Conservation (phyloP, 1,284 basidiomycete species). For the Boletus mariae region DNA sequence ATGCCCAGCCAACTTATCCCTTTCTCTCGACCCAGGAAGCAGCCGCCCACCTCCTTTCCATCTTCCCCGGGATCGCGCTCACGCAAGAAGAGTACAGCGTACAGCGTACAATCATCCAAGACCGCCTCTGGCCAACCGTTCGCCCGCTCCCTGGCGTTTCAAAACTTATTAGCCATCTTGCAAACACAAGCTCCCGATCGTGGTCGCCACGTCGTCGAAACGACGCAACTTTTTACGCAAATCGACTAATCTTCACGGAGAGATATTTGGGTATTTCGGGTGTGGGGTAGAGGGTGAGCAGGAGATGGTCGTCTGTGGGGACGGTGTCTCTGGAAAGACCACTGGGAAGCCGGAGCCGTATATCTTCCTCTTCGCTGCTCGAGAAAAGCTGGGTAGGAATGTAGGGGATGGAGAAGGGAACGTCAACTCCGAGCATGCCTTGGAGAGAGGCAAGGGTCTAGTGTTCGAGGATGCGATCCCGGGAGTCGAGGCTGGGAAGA, state of each 20-base stretch:
- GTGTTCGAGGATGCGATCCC: conserved; percentile 75
- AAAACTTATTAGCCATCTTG: conserved; percentile 63
- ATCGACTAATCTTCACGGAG: conserved; percentile 51
- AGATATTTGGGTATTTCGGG: conserved; percentile 45
- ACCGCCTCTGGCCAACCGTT: conserved; percentile 62
- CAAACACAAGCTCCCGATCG: conserved; percentile 65
- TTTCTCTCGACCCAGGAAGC: conserved; percentile 44
- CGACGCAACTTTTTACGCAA: conserved; percentile 65
- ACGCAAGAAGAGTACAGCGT: conserved; percentile 55
- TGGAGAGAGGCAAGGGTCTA: conserved; percentile 56
- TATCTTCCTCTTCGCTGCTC: conserved; percentile 68
- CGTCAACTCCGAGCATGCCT: conserved; percentile 38
- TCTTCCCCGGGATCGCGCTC: conserved; percentile 67
- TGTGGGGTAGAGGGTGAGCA: conserved; percentile 29
- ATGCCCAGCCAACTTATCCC: not conserved
- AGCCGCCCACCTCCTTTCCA: conserved; percentile 63
- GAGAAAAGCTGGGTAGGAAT: conserved; percentile 46
- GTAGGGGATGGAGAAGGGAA: conserved; percentile 49
- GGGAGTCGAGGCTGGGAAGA: conserved; percentile 71
- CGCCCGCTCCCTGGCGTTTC: conserved; percentile 64
- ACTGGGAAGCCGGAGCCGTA: conserved; percentile 72
- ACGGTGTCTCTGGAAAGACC: conserved; percentile 48
- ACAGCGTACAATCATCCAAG: conserved; percentile 55
- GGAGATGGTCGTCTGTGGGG: conserved; percentile 62
- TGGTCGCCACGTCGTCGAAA: conserved; percentile 69